Base-by-base conservation (phyloP, 139 green algal species). In the Chlorella vulgaris region DNA sequence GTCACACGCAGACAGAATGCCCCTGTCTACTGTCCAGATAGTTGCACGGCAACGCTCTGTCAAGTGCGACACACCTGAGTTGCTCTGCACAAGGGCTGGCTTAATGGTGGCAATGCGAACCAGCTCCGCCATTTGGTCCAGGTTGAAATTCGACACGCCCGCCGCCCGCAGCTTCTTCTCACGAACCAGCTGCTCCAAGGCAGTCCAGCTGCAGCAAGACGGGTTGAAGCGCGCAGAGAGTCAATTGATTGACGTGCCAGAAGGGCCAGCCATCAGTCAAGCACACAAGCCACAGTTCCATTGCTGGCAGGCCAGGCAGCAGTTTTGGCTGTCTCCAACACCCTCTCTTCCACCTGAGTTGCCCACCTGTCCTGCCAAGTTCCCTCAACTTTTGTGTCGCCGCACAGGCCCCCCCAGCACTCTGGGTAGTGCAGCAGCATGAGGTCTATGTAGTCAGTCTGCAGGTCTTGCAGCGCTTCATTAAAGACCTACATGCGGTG, bases 401-500 rank as follows among this genome's bases (percentile, higher is more conserved):
- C 75, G 84, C 92, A 96, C 55, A 96, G 82, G 63, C 78, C 74
- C 1, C 65, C 80, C 74, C 85, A 94, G 80, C 93, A 97, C 38
- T 80, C 75, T 19, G 94, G 89, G 83, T 97, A 97, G 87, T 97
- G 94, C 78, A 97, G 86, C 51, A 97, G 86, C 47, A 97, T 80
- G 21, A 97, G 87, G 80, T 97, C 93, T 19, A 97, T 19, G 76
- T 95, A 94, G 47, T 67, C 35, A 5, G 81, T 91, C 22, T 68
- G 50, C 55, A 97, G 84, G 62, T 97, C 86, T 24, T 42, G 29
- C 26, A 94, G 78, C 24, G 81, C 71, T 39, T 71, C 36, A 24
- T 69, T 40, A 86, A 86, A 39, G 35, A 43, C 53, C 63, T 83
- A 65, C 42, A 31, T 38, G 22, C 10, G 26, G 18, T 28, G 15